A percentile compares a stretch with the other conserved stretches of the same genome.
Conservation (phyloP, 805 yeast species). For the Nakazawaea ernobii region DNA sequence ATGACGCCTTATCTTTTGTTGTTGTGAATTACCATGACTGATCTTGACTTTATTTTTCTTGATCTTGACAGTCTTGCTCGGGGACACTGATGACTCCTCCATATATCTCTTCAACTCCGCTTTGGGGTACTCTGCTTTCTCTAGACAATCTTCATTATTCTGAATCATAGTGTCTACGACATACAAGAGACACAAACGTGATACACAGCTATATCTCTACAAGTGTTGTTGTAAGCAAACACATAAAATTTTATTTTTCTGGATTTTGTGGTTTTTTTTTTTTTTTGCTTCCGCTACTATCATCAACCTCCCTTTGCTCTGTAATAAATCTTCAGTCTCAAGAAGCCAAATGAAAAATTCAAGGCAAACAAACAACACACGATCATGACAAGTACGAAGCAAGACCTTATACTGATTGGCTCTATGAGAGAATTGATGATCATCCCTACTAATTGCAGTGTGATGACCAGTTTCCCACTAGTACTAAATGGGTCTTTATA, state of each 20-base stretch:
- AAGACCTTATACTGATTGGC: constrained; percentile 60
- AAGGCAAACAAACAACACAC: constrained; percentile 48
- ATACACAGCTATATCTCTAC: no score
- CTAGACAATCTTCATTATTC: constrained; percentile 11
- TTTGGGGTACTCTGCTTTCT: constrained; percentile 24
- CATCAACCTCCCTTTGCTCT: not conserved
- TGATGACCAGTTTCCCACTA: constrained; percentile 32
- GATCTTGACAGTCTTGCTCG: constrained; percentile 2
- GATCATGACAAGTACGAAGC: constrained; percentile 35
- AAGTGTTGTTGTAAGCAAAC: no score
- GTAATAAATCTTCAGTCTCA: constrained; percentile 8
- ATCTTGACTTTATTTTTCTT: constrained; percentile 19
- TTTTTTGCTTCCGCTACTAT: no score
- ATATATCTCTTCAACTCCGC: constrained; percentile 18
- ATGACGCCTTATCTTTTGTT: constrained; percentile 30
- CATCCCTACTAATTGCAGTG: constrained; percentile 56
- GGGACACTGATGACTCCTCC: not conserved
- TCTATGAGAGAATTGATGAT: constrained; percentile 59
- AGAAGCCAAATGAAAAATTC: constrained; percentile 29
- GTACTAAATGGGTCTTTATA: constrained; percentile 43
- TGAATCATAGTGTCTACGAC: not conserved
- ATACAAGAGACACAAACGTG: no score
- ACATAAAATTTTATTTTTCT: not conserved
- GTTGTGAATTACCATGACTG: constrained; percentile 13
- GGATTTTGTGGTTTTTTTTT: not conserved